phyloP scores from a whole-genome alignment of 163 green algal species.

The Prototheca stagnorum region DNA sequence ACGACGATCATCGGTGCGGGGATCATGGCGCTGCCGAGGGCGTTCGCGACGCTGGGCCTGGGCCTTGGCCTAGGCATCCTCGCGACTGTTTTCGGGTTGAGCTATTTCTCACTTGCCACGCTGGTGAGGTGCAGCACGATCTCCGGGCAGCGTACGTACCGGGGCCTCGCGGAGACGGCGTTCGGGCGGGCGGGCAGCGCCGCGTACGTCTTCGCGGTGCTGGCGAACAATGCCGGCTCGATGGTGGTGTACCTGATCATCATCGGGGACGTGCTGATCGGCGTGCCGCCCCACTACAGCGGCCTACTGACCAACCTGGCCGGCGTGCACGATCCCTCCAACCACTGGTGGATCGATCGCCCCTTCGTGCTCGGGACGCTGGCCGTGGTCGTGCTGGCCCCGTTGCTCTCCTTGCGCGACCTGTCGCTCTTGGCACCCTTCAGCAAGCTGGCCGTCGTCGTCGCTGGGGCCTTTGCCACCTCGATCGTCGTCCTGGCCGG shows the following conservation, averaged over 20 bases:
- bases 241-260: conserved; percentile 34
- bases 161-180: conserved; percentile 7
- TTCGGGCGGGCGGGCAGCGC: conserved; percentile 12
- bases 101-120: conserved; percentile 14
- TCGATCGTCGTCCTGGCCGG: conserved; percentile 8
- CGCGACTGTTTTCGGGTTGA: conserved; percentile 9
- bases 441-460: conserved; percentile 7
- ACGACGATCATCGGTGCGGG: conserved; percentile 23
- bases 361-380: conserved; percentile 20
- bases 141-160: conserved; percentile 13
- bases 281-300: conserved; percentile 19
- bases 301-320: conserved; percentile 25
- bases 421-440: conserved; percentile 10
- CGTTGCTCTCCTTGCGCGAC: conserved; percentile 17
- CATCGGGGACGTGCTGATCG: conserved; percentile 26
- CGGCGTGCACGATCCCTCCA: conserved; percentile 9
- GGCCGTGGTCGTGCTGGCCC: conserved; percentile 12
- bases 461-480: conserved; percentile 14
- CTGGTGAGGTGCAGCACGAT: conserved; percentile 6
- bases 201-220: conserved; percentile 8
- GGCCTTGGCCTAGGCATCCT: conserved; percentile 10
- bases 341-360: conserved; percentile 14
- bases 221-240: conserved; percentile 18
- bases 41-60: conserved; percentile 21
- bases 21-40: conserved; percentile 22